Evolutionary conservation across 2,329 filamentous ascomycete species (phyloP).

Genomic region (Cladobotryum protrusum): DNA sequence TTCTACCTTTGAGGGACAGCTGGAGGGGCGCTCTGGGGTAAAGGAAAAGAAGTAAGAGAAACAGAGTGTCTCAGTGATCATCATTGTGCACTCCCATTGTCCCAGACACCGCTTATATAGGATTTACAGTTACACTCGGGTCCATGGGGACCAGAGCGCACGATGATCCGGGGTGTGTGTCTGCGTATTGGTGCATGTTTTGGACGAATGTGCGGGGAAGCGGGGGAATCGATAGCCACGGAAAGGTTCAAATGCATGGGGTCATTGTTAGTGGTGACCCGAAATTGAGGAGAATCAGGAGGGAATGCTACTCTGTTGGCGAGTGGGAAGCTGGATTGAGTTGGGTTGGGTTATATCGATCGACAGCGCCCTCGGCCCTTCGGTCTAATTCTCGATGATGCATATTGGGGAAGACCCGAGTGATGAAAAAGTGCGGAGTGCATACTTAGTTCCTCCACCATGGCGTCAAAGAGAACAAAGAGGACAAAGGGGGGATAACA

Average conservation of each 20-base stretch:
- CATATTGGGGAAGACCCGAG: no score
- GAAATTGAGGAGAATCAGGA: neutral
- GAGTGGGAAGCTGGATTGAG: no score
- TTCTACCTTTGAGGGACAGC: neutral
- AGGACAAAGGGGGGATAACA: no score
- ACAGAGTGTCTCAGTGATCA: conserved; percentile 5
- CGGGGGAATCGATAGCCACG: neutral
- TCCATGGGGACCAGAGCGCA: conserved; percentile 1
- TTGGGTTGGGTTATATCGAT: no score
- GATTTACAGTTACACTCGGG: conserved; percentile 8
- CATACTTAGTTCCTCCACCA: no score
- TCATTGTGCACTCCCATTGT: neutral
- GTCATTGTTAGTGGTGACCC: neutral
- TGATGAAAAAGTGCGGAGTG: no score
- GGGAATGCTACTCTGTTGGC: no score
- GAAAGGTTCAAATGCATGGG: neutral
- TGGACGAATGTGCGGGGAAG: conserved; percentile 10
- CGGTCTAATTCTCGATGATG: no score
- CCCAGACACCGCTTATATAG: neutral
- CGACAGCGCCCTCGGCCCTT: no score
- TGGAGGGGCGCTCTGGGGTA: neutral
- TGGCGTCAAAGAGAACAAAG: no score
- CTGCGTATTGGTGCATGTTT: conserved; percentile 1
- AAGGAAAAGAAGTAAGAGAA: neutral
- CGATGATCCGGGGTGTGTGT: conserved; percentile 6